phyloP scores from a whole-genome alignment of 2,329 filamentous ascomycete genomes.

The Colletotrichum sidae region DNA sequence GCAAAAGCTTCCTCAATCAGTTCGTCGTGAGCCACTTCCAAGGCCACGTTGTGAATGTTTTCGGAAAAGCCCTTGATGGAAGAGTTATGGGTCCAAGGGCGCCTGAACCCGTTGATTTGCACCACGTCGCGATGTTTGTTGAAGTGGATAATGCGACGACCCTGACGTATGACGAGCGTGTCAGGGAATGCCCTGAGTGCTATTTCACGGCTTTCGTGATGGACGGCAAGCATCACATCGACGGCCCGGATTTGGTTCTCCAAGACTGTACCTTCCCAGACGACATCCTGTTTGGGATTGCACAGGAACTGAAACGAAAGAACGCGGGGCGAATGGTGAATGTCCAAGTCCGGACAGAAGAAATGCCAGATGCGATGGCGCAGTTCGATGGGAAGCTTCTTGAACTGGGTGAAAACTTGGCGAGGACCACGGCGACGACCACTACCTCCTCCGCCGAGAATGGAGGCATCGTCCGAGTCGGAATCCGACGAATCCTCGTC shows the following conservation, averaged over 20 bases:
- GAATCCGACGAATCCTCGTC: conserved; percentile 45
- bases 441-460: conserved; percentile 11
- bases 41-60: conserved; percentile 45
- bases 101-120: conserved; percentile 16
- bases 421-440: neutral
- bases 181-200: conserved; percentile 48
- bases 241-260: conserved; percentile 29
- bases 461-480: conserved; percentile 22
- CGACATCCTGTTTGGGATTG: conserved; percentile 15
- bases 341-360: conserved; percentile 47
- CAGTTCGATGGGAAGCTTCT: conserved; percentile 48
- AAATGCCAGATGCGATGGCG: conserved; percentile 48
- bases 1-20: neutral
- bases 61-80: conserved; percentile 44
- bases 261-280: conserved; percentile 35
- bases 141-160: conserved; percentile 44
- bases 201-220: conserved; percentile 50
- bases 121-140: conserved; percentile 48
- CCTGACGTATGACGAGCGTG: conserved; percentile 44
- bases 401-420: conserved; percentile 42
- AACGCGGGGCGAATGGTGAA: conserved; percentile 43
- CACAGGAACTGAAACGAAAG: conserved; percentile 42
- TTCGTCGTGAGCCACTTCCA: conserved; percentile 24
- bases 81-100: conserved; percentile 23
- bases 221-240: conserved; percentile 47